Evolutionary conservation across 441 rosid species (phyloP).

Genomic region (Pelargonium cotyledonis): DNA sequence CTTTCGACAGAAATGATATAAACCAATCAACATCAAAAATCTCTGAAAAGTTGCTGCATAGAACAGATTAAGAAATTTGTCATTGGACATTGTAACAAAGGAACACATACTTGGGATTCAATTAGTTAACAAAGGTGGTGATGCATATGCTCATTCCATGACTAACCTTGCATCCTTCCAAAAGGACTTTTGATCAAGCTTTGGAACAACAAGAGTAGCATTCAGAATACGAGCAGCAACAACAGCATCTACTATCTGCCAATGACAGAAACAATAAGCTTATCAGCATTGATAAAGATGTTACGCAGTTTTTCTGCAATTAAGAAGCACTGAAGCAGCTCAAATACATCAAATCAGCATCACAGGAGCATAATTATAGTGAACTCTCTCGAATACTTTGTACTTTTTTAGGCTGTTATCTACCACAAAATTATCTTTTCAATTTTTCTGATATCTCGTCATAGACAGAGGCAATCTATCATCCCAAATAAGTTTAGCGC

Average conservation of each 20-base stretch:
- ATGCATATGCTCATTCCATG: slow-evolving; percentile 13
- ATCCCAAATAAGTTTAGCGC: neutral
- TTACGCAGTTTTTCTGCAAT: neutral
- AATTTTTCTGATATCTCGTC: neutral
- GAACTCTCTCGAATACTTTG: neutral
- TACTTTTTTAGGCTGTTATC: neutral
- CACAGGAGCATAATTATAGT: neutral
- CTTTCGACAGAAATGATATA: slow-evolving; percentile 44
- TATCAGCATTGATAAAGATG: slow-evolving; percentile 19
- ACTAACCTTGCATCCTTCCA: slow-evolving; percentile 92
- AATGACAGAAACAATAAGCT: slow-evolving; percentile 10
- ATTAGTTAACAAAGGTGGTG: slow-evolving; percentile 16
- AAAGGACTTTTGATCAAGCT: slow-evolving; percentile 89
- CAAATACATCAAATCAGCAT: neutral
- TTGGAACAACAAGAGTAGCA: slow-evolving; percentile 92
- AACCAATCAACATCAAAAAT: slow-evolving; percentile 58
- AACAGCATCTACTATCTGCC: slow-evolving; percentile 92
- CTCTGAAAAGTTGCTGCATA: slow-evolving; percentile 55
- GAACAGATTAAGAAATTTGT: slow-evolving; percentile 4
- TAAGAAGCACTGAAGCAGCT: neutral
- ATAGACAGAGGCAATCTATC: neutral
- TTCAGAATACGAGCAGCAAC: slow-evolving; percentile 91
- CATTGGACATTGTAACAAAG: neutral
- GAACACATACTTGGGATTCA: neutral
- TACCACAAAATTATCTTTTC: neutral